Evolutionary conservation across 2,329 filamentous ascomycete species (phyloP), one percentile per base, ranked within the genome.

Genomic region (Fusarium pseudonygamai): DNA sequence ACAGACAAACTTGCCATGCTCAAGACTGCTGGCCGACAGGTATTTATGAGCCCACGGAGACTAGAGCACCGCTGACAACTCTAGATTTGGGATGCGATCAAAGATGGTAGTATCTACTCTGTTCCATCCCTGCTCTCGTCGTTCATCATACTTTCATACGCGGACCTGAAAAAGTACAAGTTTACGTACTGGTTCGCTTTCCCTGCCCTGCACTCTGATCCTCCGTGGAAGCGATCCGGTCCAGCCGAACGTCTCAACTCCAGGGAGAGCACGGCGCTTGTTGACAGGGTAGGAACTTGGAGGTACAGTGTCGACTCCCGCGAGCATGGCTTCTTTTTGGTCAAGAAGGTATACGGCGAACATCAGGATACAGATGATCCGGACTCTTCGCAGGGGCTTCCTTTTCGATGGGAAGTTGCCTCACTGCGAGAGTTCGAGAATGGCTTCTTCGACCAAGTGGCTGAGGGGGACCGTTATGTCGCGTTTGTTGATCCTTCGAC

Each of bases 181-280:
- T 98, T 98, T 80, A 94, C 93, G n/a, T 98, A 98, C 83, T 97
- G 97, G 91, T 98, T 98, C 82, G 96, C 93, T 10, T 99, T 97
- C 79, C 96, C 96, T 2, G 95, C 96, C 22, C 87, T 99, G 49
- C 95, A 97, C 80, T 97, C 96, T 8, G 92, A 96, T 61, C 94
- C 94, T 4, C 86, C 88, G 34, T 99, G 96, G 96, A 92, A 89
- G 76, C 85, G 91, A 58, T 82, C 87, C 5, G 87, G 85, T 5
- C 85, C 85, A 14, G 84, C 89, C 53, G 83, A 85, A 60, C 86
- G 82, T 53, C 83, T 98, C 53, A 89, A 86, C 6, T 79, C 88
- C 6, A 85, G 88, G 70, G 96, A 98, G 82, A 96, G 92, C 65
- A 92, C 91, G 6, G 88, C 90, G 12, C 87, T 99, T 37, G 93